Conservation (phyloP, 2,329 filamentous ascomycete genomes). For the Clathrospora elynae region DNA sequence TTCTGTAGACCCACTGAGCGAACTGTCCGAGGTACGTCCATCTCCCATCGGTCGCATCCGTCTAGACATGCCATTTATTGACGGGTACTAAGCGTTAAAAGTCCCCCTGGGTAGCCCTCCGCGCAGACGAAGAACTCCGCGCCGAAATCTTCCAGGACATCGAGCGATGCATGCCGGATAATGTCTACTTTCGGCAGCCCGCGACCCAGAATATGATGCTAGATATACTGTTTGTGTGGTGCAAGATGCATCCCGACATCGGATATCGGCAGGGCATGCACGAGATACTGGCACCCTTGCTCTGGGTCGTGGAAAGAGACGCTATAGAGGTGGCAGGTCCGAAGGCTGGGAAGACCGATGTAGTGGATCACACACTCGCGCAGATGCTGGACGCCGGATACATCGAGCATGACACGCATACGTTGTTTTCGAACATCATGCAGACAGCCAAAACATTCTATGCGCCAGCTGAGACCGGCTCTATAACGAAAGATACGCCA, state of each 20-base stretch:
- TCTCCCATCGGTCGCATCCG: constrained; percentile 19
- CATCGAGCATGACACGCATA: constrained; percentile 89
- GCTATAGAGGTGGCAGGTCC: constrained; percentile 62
- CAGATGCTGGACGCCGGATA: constrained; percentile 70
- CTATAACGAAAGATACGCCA: constrained; percentile 57
- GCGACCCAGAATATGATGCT: constrained; percentile 79
- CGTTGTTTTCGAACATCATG: constrained; percentile 86
- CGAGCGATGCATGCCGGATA: constrained; percentile 85
- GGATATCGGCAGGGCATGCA: constrained; percentile 99
- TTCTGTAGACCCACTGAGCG: constrained; percentile 80
- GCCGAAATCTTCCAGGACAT: constrained; percentile 95
- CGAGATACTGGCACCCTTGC: constrained; percentile 85
- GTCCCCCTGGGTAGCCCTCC: constrained; percentile 90
- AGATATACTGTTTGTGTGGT: constrained; percentile 91
- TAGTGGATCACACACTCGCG: constrained; percentile 35
- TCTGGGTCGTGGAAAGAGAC: constrained; percentile 84
- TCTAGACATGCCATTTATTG: constrained; percentile 43
- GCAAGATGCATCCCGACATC: constrained; percentile 84
- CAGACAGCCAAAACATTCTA: constrained; percentile 85
- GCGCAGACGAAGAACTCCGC: constrained; percentile 80
- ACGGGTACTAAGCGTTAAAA: constrained; percentile 60
- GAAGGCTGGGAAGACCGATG: constrained; percentile 20
- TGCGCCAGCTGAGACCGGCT: constrained; percentile 61
- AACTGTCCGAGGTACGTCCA: constrained; percentile 68
- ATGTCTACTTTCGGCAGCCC: constrained; percentile 83